Percentiles rank a stretch among this genome's conserved stretches.
Conservation (phyloP, 139 green algal genomes). For the Micractinium conductrix region DNA sequence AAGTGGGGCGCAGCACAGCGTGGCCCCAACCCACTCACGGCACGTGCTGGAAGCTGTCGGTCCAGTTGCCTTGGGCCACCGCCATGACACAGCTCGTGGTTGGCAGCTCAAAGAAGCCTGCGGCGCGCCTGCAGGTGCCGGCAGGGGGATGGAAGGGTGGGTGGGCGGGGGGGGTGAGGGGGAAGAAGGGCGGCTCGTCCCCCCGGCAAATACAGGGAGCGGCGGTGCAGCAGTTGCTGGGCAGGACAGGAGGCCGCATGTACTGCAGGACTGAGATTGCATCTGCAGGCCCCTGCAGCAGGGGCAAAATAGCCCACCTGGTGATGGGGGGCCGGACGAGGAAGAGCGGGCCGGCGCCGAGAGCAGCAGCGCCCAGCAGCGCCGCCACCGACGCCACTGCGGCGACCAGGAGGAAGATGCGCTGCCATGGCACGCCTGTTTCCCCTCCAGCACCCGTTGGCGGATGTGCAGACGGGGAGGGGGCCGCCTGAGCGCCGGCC, state of each 20-base stretch:
- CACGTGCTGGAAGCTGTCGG: background rate
- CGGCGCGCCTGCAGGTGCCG: background rate
- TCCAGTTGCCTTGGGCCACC: constrained; percentile 2
- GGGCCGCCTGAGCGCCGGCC: too few relatives aligned
- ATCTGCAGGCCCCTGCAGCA: too few relatives aligned
- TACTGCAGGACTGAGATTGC: too few relatives aligned
- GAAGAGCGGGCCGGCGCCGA: background rate
- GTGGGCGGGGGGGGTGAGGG: background rate
- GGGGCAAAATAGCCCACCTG: background rate
- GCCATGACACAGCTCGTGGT: background rate
- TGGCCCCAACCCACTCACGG: too few relatives aligned
- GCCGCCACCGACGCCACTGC: background rate
- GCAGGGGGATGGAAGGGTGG: background rate
- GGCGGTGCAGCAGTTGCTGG: too few relatives aligned
- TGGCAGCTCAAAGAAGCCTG: background rate
- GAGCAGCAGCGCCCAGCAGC: background rate
- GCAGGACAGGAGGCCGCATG: too few relatives aligned
- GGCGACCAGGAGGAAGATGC: too few relatives aligned
- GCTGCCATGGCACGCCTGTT: too few relatives aligned
- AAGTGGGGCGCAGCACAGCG: too few relatives aligned
- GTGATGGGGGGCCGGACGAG: constrained; percentile 17
- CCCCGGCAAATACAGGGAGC: too few relatives aligned
- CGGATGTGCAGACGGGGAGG: too few relatives aligned
- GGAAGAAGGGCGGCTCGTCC: background rate
- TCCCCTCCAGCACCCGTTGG: too few relatives aligned